Evolutionary conservation across 768 basidiomycete species (phyloP).

Genomic region (Boletus eberwhitei): DNA sequence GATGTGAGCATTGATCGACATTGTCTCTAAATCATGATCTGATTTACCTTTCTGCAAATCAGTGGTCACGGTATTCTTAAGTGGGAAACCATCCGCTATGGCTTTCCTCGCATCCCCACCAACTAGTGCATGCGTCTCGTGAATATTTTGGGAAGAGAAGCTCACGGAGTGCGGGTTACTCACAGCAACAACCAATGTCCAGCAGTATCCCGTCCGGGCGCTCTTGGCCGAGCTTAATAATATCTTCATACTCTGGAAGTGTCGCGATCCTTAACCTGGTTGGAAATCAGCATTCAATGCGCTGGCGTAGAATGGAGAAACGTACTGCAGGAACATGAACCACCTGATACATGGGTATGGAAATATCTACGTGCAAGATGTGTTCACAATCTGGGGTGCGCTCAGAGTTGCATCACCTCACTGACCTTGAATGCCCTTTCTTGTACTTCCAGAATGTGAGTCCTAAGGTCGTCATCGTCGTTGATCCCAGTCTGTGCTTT

Average conservation of each 20-base stretch:
- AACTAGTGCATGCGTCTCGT: constrained; percentile 8
- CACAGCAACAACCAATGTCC: constrained; percentile 47
- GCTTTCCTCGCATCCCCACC: constrained; percentile 39
- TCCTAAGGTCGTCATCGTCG: constrained; percentile 23
- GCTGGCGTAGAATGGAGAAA: neutral
- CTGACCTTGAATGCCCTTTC: constrained; percentile 30
- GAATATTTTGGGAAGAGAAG: neutral
- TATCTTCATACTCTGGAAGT: constrained; percentile 17
- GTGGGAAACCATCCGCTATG: constrained; percentile 42
- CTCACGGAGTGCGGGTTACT: neutral
- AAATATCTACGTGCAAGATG: constrained; percentile 15
- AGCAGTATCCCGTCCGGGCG: constrained; percentile 38
- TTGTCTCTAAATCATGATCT: neutral
- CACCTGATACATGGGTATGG: constrained; percentile 29
- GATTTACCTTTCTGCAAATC: constrained; percentile 38
- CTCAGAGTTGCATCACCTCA: neutral
- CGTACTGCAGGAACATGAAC: constrained; percentile 26
- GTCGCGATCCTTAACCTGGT: constrained; percentile 12
- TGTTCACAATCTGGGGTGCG: neutral
- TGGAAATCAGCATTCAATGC: neutral
- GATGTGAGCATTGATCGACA: neutral
- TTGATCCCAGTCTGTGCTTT: constrained; percentile 29
- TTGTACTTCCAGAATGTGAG: constrained; percentile 32
- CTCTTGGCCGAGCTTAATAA: constrained; percentile 37
- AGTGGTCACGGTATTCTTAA: constrained; percentile 35